A percentile compares a stretch with the other conserved stretches of the same genome.
These are phyloP conservation scores for Elasticomyces elasticus DNA, from an alignment of 495 filamentous ascomycete genomes.

Conservation along the genomic window DNA sequence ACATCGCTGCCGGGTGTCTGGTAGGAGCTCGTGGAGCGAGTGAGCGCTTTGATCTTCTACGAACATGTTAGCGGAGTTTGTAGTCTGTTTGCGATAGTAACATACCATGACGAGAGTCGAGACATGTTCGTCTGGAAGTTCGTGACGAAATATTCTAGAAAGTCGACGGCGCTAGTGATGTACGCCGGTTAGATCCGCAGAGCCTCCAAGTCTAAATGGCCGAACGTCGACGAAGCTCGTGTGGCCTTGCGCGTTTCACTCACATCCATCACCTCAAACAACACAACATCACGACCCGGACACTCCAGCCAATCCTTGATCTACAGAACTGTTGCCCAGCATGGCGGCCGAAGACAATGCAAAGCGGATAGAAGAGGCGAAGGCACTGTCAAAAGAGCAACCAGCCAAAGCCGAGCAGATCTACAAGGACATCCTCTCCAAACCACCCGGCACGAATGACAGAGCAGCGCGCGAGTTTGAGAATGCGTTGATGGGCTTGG, in stretches of 20 bases:
- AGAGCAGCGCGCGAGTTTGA: slow-evolving; percentile 82
- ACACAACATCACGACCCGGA: neutral
- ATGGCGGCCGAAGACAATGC: slow-evolving; percentile 46
- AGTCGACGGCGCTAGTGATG: neutral
- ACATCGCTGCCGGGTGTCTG: slow-evolving; percentile 70
- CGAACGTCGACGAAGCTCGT: neutral
- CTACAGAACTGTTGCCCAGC: neutral
- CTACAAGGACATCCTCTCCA: slow-evolving; percentile 81
- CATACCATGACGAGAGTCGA: slow-evolving; percentile 3
- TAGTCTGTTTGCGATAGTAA: neutral
- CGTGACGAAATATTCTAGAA: neutral
- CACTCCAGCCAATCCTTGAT: neutral
- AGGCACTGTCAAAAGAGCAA: slow-evolving; percentile 68
- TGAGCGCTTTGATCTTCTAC: slow-evolving; percentile 89
- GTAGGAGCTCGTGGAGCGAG: slow-evolving; percentile 61
- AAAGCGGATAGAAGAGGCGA: slow-evolving; percentile 69
- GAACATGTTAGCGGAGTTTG: neutral
- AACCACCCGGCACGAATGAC: slow-evolving; percentile 72
- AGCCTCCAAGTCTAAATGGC: slow-evolving; percentile 4
- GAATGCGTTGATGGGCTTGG: slow-evolving; percentile 67
- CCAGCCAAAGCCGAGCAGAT: slow-evolving; percentile 68
- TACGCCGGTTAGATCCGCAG: slow-evolving; percentile 5
- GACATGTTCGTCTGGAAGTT: neutral
- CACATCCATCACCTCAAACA: neutral
- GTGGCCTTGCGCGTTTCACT: neutral